Evolutionary conservation across 2,329 filamentous ascomycete species (phyloP), one percentile per base, ranked within the genome.

Genomic region (Verticillium zaregamsianum): DNA sequence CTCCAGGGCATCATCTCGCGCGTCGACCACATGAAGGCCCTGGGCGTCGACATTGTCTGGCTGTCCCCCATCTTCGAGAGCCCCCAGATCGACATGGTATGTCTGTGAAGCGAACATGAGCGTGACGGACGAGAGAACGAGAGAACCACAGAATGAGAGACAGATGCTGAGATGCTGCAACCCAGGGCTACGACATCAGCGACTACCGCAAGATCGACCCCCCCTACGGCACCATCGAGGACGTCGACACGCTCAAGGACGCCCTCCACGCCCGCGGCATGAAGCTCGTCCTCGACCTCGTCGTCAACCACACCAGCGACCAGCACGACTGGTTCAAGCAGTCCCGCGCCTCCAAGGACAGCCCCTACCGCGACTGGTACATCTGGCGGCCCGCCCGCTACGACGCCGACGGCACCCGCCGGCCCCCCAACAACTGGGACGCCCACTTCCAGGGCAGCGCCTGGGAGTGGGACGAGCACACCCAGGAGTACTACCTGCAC

Each of bases 271-370:
- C 80, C 35, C 77, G 86, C 2, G 84, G 81, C 2, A 90, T 92
- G 83, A 89, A 87, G 70, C 76, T 92, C 12, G 81, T 92, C 25
- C 82, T 92, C 66, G 90, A 92, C 68, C 75, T 92, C 11, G 90
- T 92, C 1, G 84, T 91, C 59, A 92, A 92, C 65, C 90, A 93
- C 71, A 92, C 89, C 1, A 79, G 74, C 54, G 73, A 80, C 64
- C 76, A 86, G 70, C 84, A 87, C 66, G 73, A 77, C 37, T 87
- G 85, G 85, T 87, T 87, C 72, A 74, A 80, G 55, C 79, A 86
- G 66, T 82, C 83, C 20, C 76, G 81, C 59, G 80, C 79, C 63
- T 81, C 79, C 32, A 85, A 81, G 67, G 73, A 80, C 63, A 85
- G 79, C 69, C 74, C 79, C 1, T 85, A 84, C 67, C 75, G 85